A percentile compares a stretch with the other conserved stretches of the same genome.
These are phyloP conservation scores for Arthrobotrys pseudoclavata DNA, from an alignment of 2,329 filamentous ascomycete species.

Conservation along the genomic window DNA sequence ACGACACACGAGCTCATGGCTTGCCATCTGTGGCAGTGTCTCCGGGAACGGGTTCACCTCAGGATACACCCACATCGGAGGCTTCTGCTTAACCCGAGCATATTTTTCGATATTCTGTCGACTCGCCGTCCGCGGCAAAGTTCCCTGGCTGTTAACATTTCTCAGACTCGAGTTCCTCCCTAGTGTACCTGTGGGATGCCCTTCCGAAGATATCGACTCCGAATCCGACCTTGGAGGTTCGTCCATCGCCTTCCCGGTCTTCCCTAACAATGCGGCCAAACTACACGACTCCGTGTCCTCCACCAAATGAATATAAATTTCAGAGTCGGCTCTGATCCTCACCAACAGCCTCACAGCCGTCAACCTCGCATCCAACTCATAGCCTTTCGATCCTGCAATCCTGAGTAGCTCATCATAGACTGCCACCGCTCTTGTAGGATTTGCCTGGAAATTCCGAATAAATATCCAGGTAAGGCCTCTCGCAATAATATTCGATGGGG, in stretches of 20 bases:
- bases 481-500: constrained; percentile 78
- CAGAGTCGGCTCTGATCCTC: constrained; percentile 84
- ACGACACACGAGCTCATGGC: constrained; percentile 70
- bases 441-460: constrained; percentile 77
- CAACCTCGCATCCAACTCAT: constrained; percentile 78
- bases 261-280: constrained; percentile 79
- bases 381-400: constrained; percentile 73
- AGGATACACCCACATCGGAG: constrained; percentile 73
- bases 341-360: constrained; percentile 84
- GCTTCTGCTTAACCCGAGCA: constrained; percentile 66
- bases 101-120: constrained; percentile 65
- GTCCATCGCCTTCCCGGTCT: constrained; percentile 71
- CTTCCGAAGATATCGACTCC: constrained; percentile 41
- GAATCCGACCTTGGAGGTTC: constrained; percentile 62
- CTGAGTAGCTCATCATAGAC: constrained; percentile 76
- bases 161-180: constrained; percentile 52
- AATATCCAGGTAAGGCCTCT: constrained; percentile 82
- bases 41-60: constrained; percentile 71
- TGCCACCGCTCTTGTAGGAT: constrained; percentile 75
- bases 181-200: constrained; percentile 41
- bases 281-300: constrained; percentile 78
- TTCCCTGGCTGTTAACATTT: constrained; percentile 55
- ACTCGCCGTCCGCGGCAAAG: constrained; percentile 63
- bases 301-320: constrained; percentile 80
- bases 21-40: constrained; percentile 69